Base-by-base conservation (phyloP, 202 grass and related monocot species). In the Cymbopogon flexuosus region DNA sequence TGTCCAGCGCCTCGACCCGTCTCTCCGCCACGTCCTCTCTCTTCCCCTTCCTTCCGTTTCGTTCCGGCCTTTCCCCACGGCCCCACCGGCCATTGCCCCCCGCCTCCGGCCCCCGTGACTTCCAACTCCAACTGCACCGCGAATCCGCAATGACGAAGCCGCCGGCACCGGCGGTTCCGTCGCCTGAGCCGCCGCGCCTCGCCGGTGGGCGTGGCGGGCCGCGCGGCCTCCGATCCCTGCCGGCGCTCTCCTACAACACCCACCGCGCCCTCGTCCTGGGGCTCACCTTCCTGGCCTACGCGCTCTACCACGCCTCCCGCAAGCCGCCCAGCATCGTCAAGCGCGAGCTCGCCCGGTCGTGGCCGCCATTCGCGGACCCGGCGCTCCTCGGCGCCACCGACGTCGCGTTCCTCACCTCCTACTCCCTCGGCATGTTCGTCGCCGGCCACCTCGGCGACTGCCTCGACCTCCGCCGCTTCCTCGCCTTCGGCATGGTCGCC, bases 241-340 rank as follows among this genome's bases (percentile, higher is more conserved):
- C 86, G 4, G 24, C 56, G 46, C 65, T 86, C 40, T 81, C 84
- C 40, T 84, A 81, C 90, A 85, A 90, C 46, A 15, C 63, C 47
- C 84, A 93, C 82, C 84, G 85, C 7, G 77, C 73, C 58, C 81
- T 93, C 70, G 91, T 90, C 58, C 91, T 93, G 33, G 78, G 45
- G 2, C 87, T 93, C 75, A 93, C 91, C 84, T 93, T 93, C 70
- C 21, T 90, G 82, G 81, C 91, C 58, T 93, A 93, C 77, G 68
- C 88, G 67, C 82, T 83, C 62, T 90, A 86, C 83, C 88, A 90
- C 83, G 88, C 80, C 62, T 88, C 91, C 27, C 86, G 91, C 39
- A 93, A 93, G 80, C 86, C 86, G 1, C 76, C 88, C 72, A 93
- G 88, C 83, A 91, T 90, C 83, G 83, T 93, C 18, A 90, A 90